Evolutionary conservation across 164 flowering plant species (phyloP), one percentile per base, ranked within the genome.

Genomic region (Pachysandra terminalis): DNA sequence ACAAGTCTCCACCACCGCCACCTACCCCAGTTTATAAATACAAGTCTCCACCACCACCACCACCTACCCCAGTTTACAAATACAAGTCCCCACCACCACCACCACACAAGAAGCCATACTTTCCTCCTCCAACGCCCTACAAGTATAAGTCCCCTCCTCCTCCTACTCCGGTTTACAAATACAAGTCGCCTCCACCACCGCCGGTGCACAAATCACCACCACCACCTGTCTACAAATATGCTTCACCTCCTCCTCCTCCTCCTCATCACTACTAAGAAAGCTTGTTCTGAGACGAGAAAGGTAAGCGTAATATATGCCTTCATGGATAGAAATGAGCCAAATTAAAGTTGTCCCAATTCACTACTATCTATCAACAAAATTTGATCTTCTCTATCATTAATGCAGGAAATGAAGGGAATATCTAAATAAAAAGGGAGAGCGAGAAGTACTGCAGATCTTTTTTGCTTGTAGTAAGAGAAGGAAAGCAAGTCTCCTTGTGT

Each of bases 221-320:
- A 32, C 68, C 68, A 32, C 59, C 68, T 6, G 19, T 35, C 16
- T 65, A 65, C 28, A 65, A 32, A 17, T 65, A 58, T 16, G 63
- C 70, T 58, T 61, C 70, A 10, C 63, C 70, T 14, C 70, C 70
- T 45, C 51, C n/a, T n/a, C n/a, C n/a, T n/a, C n/a, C 51, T 45
- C 51, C 51, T 45, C 15, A 45, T 15, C 51, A 45, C 15, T 45
- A 45, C 51, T 45, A 45, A 13, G 17, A 10, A 40, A 45, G 37
- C 37, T 3, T 32, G n/a, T 32, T 32, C 37, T 32, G 37, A 32
- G 37, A 32, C 37, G 37, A 32, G 37, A 45, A 45, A 10, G 51
- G 51, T 45, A 45, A 45, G 1, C 51, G 10, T 45, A 45, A 10
- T 45, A 13, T 5, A 45, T 12, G 2, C 6, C 51, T 45, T 45